Base-by-base conservation (phyloP, 805 yeast species). In the Candida berthetii region DNA sequence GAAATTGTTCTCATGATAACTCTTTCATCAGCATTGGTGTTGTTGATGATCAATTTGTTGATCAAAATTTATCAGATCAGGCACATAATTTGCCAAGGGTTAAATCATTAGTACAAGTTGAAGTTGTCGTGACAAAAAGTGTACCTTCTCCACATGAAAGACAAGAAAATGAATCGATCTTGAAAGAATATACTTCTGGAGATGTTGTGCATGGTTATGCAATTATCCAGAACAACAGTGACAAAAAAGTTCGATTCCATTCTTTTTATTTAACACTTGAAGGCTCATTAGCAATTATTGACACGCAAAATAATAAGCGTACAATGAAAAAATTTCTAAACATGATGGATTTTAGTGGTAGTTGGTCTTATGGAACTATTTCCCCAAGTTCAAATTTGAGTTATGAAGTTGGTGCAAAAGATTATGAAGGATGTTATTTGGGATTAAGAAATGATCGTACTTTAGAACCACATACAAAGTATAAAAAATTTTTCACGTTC, bases 171-270 rank as follows among this genome's bases (percentile, higher is more conserved):
- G 58, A 36, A 62, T 74, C 37, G 55, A 70, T 59, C 31, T 52
- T 74, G 22, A 66, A 68, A 43, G 85, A 80, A 54, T 83, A 74
- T 53, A 75, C 75, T 16, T 80, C 82, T 11, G 87, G 87, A n/a
- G 89, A 82, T 53, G 66, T 68, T 17, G 65, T 83, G 13, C 71
- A 76, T 51, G 91, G 91, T 0, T 76, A 71, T 49, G 69, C 77
- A 41, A 54, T 68, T 7, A 65, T 78, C 24, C 63, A 72, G 36
- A 78, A 78, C 50, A 65, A 60, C 13, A 66, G 78, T 4, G 54
- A 65, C 11, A 55, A 58, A 11, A 72, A 71, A 1, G 58, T 82
- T 17, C 72, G 74, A 2, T 83, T 81, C 52, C 83, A 81, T 48
- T 77, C 78, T 79, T 74, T 82, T 52, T 76, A 49, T 39, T 76